Evolutionary conservation across 495 filamentous ascomycete species (phyloP).

Genomic region (Penicillium taxi): DNA sequence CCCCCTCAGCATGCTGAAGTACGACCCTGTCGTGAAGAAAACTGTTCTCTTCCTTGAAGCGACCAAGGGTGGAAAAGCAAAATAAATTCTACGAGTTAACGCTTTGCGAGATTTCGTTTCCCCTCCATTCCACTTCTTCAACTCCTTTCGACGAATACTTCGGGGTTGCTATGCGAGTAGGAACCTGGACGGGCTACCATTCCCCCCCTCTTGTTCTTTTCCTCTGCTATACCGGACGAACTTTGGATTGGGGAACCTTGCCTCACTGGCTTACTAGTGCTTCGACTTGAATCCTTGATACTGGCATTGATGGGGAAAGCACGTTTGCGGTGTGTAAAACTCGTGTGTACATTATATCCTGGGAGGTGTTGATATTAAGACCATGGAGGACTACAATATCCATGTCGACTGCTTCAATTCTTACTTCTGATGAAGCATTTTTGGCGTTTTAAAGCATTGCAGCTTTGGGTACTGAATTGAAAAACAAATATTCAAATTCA

Average conservation of each 20-base stretch:
- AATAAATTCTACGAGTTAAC: too few species aligned
- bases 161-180: not conserved
- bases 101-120: too few species aligned
- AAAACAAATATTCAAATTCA: slow-evolving; percentile 16
- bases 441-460: slow-evolving; percentile 20
- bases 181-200: not conserved
- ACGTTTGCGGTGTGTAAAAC: slow-evolving; percentile 4
- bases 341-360: slow-evolving; percentile 23
- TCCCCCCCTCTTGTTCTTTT: not conserved
- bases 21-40: slow-evolving; percentile 96
- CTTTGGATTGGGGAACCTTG: too few species aligned
- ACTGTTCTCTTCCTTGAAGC: slow-evolving; percentile 89
- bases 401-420: slow-evolving; percentile 11
- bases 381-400: slow-evolving; percentile 2
- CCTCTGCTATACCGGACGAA: too few species aligned
- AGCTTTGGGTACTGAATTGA: slow-evolving; percentile 21
- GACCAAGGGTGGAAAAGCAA: slow-evolving; percentile 54
- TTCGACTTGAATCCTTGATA: too few species aligned
- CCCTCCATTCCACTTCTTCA: too few species aligned
- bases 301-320: not conserved
- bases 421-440: slow-evolving; percentile 24
- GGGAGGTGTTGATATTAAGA: slow-evolving; percentile 4
- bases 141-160: not conserved
- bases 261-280: not conserved
- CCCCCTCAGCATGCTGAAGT: slow-evolving; percentile 96